phyloP scores from a whole-genome alignment of 1,284 basidiomycete genomes.

The Apiotrichum domesticum region DNA sequence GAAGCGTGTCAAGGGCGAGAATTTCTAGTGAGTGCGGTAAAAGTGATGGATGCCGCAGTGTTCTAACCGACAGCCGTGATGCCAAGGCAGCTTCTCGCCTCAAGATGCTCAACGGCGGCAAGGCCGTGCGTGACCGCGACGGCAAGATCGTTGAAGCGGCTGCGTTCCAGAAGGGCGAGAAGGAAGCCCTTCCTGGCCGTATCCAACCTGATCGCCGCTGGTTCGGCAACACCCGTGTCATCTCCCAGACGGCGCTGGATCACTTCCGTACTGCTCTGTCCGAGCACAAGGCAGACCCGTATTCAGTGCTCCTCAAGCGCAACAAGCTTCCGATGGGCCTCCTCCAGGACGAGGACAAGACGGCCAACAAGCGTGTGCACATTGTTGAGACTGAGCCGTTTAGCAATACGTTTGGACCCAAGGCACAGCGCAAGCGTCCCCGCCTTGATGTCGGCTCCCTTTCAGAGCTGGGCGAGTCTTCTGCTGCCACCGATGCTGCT shows the following conservation, averaged over 20 bases:
- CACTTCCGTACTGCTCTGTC: conserved; percentile 84
- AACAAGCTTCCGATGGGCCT: conserved; percentile 95
- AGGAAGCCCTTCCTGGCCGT: conserved; percentile 76
- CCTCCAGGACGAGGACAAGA: conserved; percentile 76
- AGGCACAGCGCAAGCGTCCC: conserved; percentile 84
- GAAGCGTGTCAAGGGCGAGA: conserved; percentile 63
- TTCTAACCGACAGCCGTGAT: conserved; percentile 64
- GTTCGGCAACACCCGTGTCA: conserved; percentile 98
- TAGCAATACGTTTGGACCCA: conserved; percentile 84
- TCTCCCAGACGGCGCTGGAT: conserved; percentile 90
- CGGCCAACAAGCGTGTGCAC: conserved; percentile 76
- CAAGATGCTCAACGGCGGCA: conserved; percentile 87
- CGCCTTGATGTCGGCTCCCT: conserved; percentile 76
- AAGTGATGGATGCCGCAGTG: conserved; percentile 25
- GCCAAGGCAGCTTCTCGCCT: conserved; percentile 73
- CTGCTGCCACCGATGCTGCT: conserved; percentile 50
- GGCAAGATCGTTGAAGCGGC: conserved; percentile 88
- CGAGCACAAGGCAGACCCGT: conserved; percentile 80
- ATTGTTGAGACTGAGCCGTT: conserved; percentile 94
- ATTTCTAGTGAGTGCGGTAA: neutral
- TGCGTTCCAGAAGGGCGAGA: conserved; percentile 70
- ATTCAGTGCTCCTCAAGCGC: conserved; percentile 80
- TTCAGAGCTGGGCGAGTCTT: conserved; percentile 71
- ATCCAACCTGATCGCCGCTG: conserved; percentile 89
- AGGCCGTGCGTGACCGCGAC: conserved; percentile 77